phyloP scores from a whole-genome alignment of 192 early-diverging fungal genomes.

The Linnemannia exigua region DNA sequence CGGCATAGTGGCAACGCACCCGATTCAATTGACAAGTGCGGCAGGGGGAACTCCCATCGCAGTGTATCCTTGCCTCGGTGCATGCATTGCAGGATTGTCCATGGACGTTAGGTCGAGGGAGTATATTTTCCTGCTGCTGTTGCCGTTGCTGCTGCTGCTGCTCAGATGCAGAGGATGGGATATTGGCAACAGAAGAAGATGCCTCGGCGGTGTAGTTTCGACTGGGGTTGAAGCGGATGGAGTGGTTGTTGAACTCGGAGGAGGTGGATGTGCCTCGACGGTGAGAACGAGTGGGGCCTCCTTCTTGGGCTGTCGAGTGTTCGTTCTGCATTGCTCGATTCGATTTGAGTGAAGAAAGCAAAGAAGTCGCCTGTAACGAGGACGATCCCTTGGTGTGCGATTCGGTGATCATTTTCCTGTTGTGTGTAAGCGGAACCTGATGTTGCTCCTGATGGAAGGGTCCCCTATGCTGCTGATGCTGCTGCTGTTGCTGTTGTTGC shows the following conservation, averaged over 20 bases:
- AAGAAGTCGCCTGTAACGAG: neutral
- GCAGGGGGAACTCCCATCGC: slow-evolving; percentile 45
- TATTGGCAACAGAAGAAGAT: neutral
- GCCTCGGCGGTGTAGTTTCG: slow-evolving; percentile 26
- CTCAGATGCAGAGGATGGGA: neutral
- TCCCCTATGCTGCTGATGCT: slow-evolving; percentile 6
- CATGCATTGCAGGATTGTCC: slow-evolving; percentile 44
- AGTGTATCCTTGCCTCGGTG: slow-evolving; percentile 12
- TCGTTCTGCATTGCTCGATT: neutral
- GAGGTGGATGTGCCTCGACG: slow-evolving; percentile 28
- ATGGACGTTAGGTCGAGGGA: slow-evolving; percentile 21
- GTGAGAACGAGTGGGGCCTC: slow-evolving; percentile 45
- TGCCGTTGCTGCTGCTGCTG: slow-evolving; percentile 1
- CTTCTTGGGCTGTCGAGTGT: slow-evolving; percentile 8
- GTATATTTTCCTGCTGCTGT: slow-evolving; percentile 14
- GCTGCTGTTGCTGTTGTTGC: slow-evolving; percentile 13
- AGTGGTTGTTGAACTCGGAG: slow-evolving; percentile 21
- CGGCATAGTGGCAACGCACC: slow-evolving; percentile 43
- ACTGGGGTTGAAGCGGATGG: slow-evolving; percentile 47
- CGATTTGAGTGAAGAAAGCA: neutral
- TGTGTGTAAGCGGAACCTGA: slow-evolving; percentile 9
- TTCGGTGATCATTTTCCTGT: slow-evolving; percentile 3
- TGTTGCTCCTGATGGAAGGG: too few species aligned
- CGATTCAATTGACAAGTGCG: slow-evolving; percentile 22
- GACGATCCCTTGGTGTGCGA: slow-evolving; percentile 13